Base-by-base conservation (phyloP, 495 filamentous ascomycete genomes). In the Daldinia vernicosa region DNA sequence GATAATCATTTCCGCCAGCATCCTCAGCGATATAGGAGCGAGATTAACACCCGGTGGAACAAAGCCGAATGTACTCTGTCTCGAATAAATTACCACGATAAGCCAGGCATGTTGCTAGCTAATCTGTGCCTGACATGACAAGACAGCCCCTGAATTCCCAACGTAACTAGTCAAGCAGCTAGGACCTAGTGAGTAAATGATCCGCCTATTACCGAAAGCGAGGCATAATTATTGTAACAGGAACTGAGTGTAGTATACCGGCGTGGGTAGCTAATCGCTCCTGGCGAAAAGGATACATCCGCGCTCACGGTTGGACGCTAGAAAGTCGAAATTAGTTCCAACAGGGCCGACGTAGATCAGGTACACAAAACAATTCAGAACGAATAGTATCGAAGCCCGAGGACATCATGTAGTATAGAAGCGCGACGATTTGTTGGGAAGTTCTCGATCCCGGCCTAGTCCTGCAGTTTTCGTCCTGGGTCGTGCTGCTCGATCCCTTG, bases 391-490 rank as follows among this genome's bases (percentile, higher is more conserved):
- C 26, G 50, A 37, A 33, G 17, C 27, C 24, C 7, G 12, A 11
- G 7, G 6, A 4, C 11, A 22, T 37, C 37, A 6, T 52, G 11
- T 3, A 52, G 52, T 39, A 43, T 52, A 15, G 24, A 14, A 28
- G n/a, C 17, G 33, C 37, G 14, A 2, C 28, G n/a, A 61, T 47
- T 50, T 47, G n/a, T 30, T 60, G 26, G 27, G 17, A 53, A 52
- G 51, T 30, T 9, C 43, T 64, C 60, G 35, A 59, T 43, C 40
- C 6, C 33, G 22, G 39, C 32, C 45, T 22, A 51, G 30, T 45
- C 19, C 9, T 19, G 33, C 32, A 65, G 35, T 30, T 60, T 45
- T 54, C 43, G 53, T 53, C 54, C 17, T 52, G 37, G 60, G 17
- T 24, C 14, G 28, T 32, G 27, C 37, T 11, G 53, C 4, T 15